These are phyloP conservation scores for Dendrostoma leiphaemia DNA, from an alignment of 2,329 filamentous ascomycete genomes.

Conservation along the genomic window DNA sequence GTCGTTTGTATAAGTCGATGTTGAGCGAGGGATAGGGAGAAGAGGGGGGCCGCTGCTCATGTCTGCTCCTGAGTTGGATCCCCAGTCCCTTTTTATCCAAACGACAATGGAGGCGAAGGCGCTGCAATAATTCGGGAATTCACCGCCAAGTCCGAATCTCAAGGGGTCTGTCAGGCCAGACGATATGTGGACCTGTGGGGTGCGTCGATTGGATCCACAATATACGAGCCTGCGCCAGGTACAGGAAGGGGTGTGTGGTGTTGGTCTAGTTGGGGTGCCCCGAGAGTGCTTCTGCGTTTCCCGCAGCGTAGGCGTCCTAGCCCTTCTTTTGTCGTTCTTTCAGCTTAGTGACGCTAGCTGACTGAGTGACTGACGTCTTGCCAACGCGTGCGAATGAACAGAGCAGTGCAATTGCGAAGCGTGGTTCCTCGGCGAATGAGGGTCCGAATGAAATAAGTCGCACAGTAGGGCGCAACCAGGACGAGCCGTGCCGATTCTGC, in stretches of 20 bases:
- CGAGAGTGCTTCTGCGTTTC: background rate
- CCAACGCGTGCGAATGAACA: too few species aligned
- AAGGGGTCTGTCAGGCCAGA: conserved; percentile 14
- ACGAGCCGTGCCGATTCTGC: too few species aligned
- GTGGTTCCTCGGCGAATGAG: background rate
- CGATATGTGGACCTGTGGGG: conserved; percentile 19
- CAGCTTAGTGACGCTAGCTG: background rate
- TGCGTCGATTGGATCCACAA: conserved; percentile 16
- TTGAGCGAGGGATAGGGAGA: background rate
- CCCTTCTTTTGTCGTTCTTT: background rate
- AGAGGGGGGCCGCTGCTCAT: background rate
- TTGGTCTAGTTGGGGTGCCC: background rate
- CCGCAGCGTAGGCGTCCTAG: background rate
- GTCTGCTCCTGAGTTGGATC: background rate
- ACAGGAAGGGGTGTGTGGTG: background rate
- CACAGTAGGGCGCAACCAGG: background rate
- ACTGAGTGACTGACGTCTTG: background rate
- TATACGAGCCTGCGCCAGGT: conserved; percentile 16
- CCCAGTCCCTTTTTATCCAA: conserved; percentile 16
- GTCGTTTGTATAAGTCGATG: conserved; percentile 7
- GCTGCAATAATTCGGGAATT: conserved; percentile 8
- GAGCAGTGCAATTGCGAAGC: background rate
- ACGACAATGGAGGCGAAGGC: background rate
- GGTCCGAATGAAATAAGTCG: background rate
- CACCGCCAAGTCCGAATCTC: conserved; percentile 17